Conservation (phyloP, 805 yeast genomes). For the Cyberlindnera misumaiensis region DNA sequence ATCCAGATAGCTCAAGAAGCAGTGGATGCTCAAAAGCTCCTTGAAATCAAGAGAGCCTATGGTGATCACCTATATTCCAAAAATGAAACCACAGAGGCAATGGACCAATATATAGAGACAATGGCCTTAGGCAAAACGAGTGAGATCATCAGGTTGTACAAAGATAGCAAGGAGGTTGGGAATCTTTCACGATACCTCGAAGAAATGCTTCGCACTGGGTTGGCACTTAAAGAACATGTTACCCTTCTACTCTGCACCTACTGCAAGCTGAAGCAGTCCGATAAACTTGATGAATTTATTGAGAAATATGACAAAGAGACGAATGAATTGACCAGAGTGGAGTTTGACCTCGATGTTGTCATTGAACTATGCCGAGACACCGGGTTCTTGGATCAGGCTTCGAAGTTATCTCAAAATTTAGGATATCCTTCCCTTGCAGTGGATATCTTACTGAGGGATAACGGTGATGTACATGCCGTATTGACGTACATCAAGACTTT, state of each 20-base stretch:
- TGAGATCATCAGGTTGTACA: slow-evolving; percentile 70
- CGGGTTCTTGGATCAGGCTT: slow-evolving; percentile 59
- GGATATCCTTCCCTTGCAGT: slow-evolving; percentile 72
- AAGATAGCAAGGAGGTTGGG: slow-evolving; percentile 66
- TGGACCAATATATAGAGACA: slow-evolving; percentile 63
- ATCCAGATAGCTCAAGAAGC: slow-evolving; percentile 49
- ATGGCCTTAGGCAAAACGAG: slow-evolving; percentile 55
- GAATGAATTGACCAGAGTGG: slow-evolving; percentile 27
- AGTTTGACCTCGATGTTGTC: slow-evolving; percentile 62
- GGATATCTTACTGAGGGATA: slow-evolving; percentile 62
- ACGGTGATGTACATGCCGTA: slow-evolving; percentile 53
- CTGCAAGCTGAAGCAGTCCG: slow-evolving; percentile 63
- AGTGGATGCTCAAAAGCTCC: slow-evolving; percentile 25
- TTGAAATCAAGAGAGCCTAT: slow-evolving; percentile 44
- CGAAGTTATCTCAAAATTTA: slow-evolving; percentile 59
- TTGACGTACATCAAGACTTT: slow-evolving; percentile 61
- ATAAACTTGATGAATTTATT: slow-evolving; percentile 53
- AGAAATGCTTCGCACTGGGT: slow-evolving; percentile 44
- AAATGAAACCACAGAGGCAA: slow-evolving; percentile 62
- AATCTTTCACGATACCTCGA: slow-evolving; percentile 59
- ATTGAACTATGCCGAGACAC: slow-evolving; percentile 68
- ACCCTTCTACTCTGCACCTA: slow-evolving; percentile 73
- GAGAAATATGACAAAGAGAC: slow-evolving; percentile 32
- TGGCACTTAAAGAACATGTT: slow-evolving; percentile 73
- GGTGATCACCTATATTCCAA: slow-evolving; percentile 69